phyloP scores from a whole-genome alignment of 2,329 filamentous ascomycete genomes.

The Apiospora marii region DNA sequence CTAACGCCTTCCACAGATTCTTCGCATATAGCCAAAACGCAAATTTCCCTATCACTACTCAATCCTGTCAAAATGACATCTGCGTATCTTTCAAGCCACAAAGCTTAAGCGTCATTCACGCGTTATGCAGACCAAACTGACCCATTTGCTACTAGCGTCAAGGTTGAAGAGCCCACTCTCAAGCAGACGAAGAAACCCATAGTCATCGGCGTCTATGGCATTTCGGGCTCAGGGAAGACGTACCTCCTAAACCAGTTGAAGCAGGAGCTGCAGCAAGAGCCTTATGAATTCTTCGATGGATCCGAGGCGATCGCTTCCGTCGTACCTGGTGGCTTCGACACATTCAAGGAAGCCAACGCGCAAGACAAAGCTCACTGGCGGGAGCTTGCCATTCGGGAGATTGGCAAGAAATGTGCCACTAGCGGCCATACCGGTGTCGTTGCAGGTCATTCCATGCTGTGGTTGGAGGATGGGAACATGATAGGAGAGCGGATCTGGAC shows the following conservation, averaged over 20 bases:
- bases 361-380: slow-evolving; percentile 50
- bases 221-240: slow-evolving; percentile 56
- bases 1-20: too few species aligned
- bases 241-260: slow-evolving; percentile 50
- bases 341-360: slow-evolving; percentile 52
- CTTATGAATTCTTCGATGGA: slow-evolving; percentile 61
- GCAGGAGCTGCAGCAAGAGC: slow-evolving; percentile 39
- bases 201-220: slow-evolving; percentile 62
- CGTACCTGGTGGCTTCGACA: slow-evolving; percentile 54
- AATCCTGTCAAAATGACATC: too few species aligned
- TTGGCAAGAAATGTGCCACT: slow-evolving; percentile 46
- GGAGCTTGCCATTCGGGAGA: slow-evolving; percentile 52
- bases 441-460: slow-evolving; percentile 64
- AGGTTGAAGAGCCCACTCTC: too few species aligned
- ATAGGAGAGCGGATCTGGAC: too few species aligned
- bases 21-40: too few species aligned
- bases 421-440: slow-evolving; percentile 54
- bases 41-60: too few species aligned
- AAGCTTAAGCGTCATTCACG: too few species aligned
- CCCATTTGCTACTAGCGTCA: too few species aligned
- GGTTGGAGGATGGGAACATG: too few species aligned
- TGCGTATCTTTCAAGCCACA: too few species aligned
- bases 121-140: too few species aligned
- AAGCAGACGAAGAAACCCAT: slow-evolving; percentile 45
- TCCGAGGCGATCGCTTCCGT: slow-evolving; percentile 54